These are phyloP conservation scores for Hemerocallis citrina DNA, from an alignment of 106 monocot genomes.

Conservation along the genomic window DNA sequence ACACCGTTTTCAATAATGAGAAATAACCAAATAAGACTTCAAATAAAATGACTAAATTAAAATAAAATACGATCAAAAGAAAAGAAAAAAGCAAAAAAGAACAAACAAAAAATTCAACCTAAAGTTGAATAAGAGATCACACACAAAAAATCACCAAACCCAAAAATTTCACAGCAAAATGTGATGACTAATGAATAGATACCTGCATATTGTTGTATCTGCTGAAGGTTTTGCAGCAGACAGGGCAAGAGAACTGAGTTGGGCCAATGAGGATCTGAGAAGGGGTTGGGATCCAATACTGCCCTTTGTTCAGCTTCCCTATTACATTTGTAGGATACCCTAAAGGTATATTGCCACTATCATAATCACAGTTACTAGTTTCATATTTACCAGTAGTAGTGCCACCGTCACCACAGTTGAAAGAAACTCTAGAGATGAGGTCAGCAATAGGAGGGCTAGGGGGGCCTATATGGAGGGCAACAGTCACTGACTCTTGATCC, in stretches of 20 bases:
- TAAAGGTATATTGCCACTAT: slow-evolving; percentile 11
- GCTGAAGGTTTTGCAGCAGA: slow-evolving; percentile 78
- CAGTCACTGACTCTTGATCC: not conserved
- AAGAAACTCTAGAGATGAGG: slow-evolving; percentile 5
- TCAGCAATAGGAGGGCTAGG: slow-evolving; percentile 5
- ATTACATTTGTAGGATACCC: slow-evolving; percentile 26
- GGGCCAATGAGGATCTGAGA: slow-evolving; percentile 81
- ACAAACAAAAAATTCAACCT: not conserved
- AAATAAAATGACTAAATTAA: not conserved
- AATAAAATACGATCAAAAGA: not conserved
- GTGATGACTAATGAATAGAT: not conserved
- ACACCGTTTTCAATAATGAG: not conserved
- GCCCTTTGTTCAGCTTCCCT: slow-evolving; percentile 63
- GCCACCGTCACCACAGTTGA: not conserved
- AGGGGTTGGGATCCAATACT: slow-evolving; percentile 78
- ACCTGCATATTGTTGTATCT: slow-evolving; percentile 83
- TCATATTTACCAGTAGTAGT: not conserved
- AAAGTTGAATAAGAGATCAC: not conserved
- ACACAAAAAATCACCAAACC: too few relatives aligned
- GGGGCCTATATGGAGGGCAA: slow-evolving; percentile 6
- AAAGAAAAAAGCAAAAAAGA: not conserved
- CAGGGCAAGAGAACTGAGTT: slow-evolving; percentile 75
- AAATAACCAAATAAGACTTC: not conserved
- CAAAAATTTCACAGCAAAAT: too few relatives aligned
- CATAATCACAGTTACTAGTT: not conserved